Base-by-base conservation (phyloP, 169 alveolate genomes). In the Blepharisma undulans region DNA sequence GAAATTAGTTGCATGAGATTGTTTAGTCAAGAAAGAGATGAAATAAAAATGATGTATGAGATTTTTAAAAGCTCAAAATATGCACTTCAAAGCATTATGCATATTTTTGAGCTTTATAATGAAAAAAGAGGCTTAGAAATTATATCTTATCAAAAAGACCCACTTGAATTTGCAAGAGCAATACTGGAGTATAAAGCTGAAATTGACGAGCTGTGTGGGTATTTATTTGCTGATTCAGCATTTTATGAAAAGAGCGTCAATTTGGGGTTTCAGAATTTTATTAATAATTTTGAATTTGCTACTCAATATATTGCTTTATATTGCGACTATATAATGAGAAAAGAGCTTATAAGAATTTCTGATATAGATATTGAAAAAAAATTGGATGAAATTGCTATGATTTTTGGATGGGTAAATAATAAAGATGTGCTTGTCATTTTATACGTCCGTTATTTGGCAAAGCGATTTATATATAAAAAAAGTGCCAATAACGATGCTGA, bases 61-160 rank as follows among this genome's bases (percentile, higher is more conserved):
- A 61, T 94, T 32, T 92, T 94, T 79, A 94, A 87, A 76, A 81
- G 93, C 80, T 94, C 93, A 7, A 95, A 93, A 18, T 14, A 16
- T 19, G 84, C 94, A n/a, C 90, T 95, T 81, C 80, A 89, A 34
- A 84, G 21, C 36, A 95, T 95, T n/a, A 87, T 94, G 2, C 48
- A 66, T 3, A 93, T 92, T 80, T 90, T 95, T 89, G 93, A 91
- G 27, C 95, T 94, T 21, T 94, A 95, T 78, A 94, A 94, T 76
- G 94, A 91, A 80, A 76, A 76, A 8, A 91, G 96, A 93, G 97
- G 97, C 3, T 87, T 78, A 8, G 90, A 71, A 22, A 91, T 95
- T 25, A 92, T 92, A 72, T 48, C 86, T 32, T 93, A 95, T 78
- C 92, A 94, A 80, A 95, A 95, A 82, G 97, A 95, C 79, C 94